Percentiles rank a stretch among this genome's conserved stretches.
Evolutionary conservation across 495 filamentous ascomycete species (phyloP).

Genomic region (Daldinia loculata): DNA sequence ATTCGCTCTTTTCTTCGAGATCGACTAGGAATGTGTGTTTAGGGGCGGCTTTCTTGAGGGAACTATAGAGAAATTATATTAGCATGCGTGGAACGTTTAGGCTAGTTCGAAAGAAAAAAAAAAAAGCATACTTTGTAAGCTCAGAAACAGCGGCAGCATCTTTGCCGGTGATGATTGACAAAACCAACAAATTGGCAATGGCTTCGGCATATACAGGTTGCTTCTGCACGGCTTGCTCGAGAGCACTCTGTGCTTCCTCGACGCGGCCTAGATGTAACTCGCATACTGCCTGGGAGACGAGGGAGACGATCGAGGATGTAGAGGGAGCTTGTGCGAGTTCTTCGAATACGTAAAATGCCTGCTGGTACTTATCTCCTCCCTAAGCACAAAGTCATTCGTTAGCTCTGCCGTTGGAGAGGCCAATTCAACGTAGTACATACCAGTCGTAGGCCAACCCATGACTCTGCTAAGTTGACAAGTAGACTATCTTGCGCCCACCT

Average conservation of each 20-base stretch:
- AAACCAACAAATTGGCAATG: conserved; percentile 81
- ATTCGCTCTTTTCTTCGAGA: conserved; percentile 75
- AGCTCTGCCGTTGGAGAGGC: background rate
- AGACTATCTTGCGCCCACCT: conserved; percentile 96
- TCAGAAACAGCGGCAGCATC: conserved; percentile 58
- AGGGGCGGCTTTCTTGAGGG: conserved; percentile 64
- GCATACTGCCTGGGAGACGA: conserved; percentile 88
- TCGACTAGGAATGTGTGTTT: conserved; percentile 73
- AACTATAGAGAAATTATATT: conserved; percentile 50
- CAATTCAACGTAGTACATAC: conserved; percentile 60
- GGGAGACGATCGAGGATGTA: conserved; percentile 69
- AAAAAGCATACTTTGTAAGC: conserved; percentile 62
- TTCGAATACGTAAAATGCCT: conserved; percentile 97
- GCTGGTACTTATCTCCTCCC: conserved; percentile 97
- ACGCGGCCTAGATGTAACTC: conserved; percentile 90
- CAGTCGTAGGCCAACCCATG: conserved; percentile 89
- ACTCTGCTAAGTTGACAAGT: conserved; percentile 92
- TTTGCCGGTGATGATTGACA: conserved; percentile 78
- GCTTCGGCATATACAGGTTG: conserved; percentile 74
- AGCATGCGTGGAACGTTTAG: background rate
- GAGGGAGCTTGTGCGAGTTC: conserved; percentile 89
- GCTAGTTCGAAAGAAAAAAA: background rate
- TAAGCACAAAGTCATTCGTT: conserved; percentile 44
- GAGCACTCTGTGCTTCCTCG: conserved; percentile 86
- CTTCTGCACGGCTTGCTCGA: conserved; percentile 80